Evolutionary conservation across 768 basidiomycete species (phyloP).

Genomic region (Pleurotus djamor): DNA sequence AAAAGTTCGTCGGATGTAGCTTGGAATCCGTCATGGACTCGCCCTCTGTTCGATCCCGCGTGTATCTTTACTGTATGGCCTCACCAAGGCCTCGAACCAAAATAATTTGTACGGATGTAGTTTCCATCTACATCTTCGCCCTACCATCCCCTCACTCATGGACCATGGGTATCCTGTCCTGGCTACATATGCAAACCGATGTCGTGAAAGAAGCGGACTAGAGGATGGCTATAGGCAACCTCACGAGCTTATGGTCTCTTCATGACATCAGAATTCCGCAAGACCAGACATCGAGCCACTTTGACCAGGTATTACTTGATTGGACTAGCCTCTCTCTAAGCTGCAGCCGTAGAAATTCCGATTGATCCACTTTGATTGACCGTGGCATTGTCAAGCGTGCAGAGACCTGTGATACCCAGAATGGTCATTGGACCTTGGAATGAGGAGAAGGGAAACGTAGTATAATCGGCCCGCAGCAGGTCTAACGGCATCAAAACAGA

Average conservation of each 20-base stretch:
- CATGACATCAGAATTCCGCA: neutral
- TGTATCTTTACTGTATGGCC: neutral
- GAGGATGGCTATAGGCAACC: no score
- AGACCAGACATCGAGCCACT: neutral
- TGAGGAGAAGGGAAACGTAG: neutral
- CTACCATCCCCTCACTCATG: no score
- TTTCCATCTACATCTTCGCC: no score
- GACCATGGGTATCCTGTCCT: no score
- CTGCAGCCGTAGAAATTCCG: neutral
- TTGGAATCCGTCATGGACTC: no score
- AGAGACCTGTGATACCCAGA: no score
- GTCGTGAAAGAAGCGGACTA: no score
- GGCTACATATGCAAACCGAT: no score
- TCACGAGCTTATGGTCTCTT: neutral
- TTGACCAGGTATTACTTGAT: neutral
- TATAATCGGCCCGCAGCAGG: neutral
- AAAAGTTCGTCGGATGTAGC: slow-evolving; percentile 32
- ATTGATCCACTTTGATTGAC: neutral
- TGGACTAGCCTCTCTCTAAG: neutral
- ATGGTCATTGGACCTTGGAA: neutral
- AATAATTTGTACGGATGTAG: no score
- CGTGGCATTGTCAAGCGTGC: no score
- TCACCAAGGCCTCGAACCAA: no score
- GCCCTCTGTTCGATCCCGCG: neutral
- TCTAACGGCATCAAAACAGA: neutral